A percentile compares a stretch with the other conserved stretches of the same genome.
These are phyloP conservation scores for Coemansia sp. DNA, from an alignment of 192 early-diverging fungal species.

Conservation along the genomic window DNA sequence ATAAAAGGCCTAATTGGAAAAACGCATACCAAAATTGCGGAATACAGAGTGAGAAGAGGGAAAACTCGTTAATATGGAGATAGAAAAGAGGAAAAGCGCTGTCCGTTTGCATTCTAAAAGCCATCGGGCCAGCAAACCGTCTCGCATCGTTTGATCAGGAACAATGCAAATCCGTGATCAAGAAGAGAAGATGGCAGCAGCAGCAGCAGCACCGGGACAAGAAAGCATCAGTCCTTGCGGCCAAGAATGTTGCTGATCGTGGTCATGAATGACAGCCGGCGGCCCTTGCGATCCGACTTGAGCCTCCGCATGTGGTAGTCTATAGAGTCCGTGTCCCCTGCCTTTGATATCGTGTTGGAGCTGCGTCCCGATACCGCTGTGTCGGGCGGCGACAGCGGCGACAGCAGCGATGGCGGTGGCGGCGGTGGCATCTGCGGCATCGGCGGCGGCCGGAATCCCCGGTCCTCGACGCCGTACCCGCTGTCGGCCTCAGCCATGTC, in stretches of 20 bases:
- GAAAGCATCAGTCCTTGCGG: constrained; percentile 26
- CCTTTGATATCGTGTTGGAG: constrained; percentile 12
- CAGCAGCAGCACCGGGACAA: no score
- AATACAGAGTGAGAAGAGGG: no score
- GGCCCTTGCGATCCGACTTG: constrained; percentile 27
- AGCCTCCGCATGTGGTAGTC: constrained; percentile 45
- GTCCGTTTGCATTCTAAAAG: no score
- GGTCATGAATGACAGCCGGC: constrained; percentile 52
- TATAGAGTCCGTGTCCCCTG: constrained; percentile 38
- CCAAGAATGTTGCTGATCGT: constrained; percentile 53
- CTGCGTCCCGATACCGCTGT: constrained; percentile 13
- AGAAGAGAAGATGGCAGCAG: not conserved
- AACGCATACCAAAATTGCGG: not conserved
- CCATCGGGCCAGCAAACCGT: no score
- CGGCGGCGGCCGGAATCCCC: constrained; percentile 19
- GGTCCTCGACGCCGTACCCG: not conserved
- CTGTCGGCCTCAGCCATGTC: not conserved
- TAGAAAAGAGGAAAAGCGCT: no score
- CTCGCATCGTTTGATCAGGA: no score
- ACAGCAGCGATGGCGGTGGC: constrained; percentile 32
- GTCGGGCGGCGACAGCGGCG: constrained; percentile 24
- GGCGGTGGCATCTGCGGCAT: constrained; percentile 41
- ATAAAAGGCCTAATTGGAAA: not conserved
- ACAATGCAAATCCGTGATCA: no score
- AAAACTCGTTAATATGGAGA: no score